Conservation (phyloP, 257 asterid genomes). For the Solanum piurae region DNA sequence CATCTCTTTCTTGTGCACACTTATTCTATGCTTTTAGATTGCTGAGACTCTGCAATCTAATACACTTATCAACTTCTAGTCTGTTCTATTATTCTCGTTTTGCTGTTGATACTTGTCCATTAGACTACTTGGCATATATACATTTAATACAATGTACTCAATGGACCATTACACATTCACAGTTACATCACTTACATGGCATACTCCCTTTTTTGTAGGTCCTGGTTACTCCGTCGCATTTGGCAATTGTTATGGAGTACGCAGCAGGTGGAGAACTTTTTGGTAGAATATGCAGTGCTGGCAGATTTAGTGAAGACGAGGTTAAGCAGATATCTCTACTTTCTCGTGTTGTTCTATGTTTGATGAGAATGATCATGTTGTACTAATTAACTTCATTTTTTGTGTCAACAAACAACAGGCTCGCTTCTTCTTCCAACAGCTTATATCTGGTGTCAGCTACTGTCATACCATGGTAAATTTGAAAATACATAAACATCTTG, state of each 20-base stretch:
- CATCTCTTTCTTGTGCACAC: neutral
- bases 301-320: constrained; percentile 96
- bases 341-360: neutral
- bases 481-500: neutral
- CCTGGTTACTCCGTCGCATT: constrained; percentile 74
- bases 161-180: neutral
- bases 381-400: neutral
- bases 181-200: neutral
- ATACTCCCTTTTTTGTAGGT: constrained; percentile 26
- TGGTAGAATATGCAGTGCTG: constrained; percentile 92
- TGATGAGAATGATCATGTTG: neutral
- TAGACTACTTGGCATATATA: neutral
- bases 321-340: constrained; percentile 10
- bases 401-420: constrained; percentile 35
- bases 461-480: constrained; percentile 69
- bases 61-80: neutral
- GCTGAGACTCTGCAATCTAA: neutral
- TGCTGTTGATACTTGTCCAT: neutral
- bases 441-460: constrained; percentile 84
- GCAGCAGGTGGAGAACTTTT: constrained; percentile 98
- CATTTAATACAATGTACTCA: neutral
- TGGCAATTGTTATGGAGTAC: constrained; percentile 93
- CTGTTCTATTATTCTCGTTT: neutral
- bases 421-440: constrained; percentile 95
- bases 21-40: neutral